These are phyloP conservation scores for Monilinia aucupariae DNA, from an alignment of 2,329 filamentous ascomycete species.

Conservation along the genomic window DNA sequence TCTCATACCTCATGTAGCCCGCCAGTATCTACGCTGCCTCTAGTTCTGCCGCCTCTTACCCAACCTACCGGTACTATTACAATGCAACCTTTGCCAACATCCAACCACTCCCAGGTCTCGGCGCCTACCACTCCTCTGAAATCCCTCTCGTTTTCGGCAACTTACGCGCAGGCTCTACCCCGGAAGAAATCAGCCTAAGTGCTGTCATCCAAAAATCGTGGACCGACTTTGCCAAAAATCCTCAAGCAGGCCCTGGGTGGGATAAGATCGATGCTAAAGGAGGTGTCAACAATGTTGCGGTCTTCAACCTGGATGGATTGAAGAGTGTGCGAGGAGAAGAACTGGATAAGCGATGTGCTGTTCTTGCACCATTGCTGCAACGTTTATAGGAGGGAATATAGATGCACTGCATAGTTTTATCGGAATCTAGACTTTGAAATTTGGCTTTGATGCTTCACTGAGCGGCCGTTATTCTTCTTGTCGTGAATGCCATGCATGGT, in stretches of 20 bases:
- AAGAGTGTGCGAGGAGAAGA: not conserved
- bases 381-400: not conserved
- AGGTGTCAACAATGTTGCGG: not conserved
- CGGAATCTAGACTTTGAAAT: no score
- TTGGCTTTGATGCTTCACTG: not conserved
- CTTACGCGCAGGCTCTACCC: not conserved
- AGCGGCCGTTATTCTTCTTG: not conserved
- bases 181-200: not conserved
- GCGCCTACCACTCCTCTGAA: constrained; percentile 17
- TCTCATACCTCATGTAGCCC: not conserved
- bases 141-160: constrained; percentile 11
- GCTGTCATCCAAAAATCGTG: constrained; percentile 3
- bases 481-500: not conserved
- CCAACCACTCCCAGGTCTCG: constrained; percentile 5
- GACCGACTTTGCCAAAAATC: constrained; percentile 11
- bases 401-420: not conserved
- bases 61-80: constrained; percentile 15
- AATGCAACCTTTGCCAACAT: constrained; percentile 15
- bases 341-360: not conserved
- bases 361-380: not conserved
- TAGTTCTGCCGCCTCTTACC: not conserved
- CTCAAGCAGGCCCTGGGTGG: not conserved
- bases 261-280: not conserved
- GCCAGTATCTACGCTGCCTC: not conserved
- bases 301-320: not conserved